Evolutionary conservation across 768 basidiomycete genomes (phyloP), one percentile per base, ranked within the genome.

Genomic region (Suillus subalutaceus): DNA sequence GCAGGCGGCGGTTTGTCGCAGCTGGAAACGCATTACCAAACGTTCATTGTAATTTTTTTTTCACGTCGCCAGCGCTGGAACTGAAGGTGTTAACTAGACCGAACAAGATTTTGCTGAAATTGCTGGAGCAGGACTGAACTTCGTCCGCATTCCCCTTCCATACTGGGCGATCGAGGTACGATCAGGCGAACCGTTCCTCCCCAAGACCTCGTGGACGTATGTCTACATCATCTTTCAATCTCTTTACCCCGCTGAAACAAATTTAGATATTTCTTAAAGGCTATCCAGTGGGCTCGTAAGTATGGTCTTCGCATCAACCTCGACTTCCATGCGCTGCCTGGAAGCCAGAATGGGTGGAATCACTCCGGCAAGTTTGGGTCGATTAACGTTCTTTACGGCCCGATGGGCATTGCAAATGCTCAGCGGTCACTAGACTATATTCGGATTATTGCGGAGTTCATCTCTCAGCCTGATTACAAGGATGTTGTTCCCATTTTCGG

Each of bases 381-480:
- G 7, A 82, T 94, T 72, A 94, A 94, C 73, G 84, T 95, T 48
- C 80, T 96, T 18, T 88, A 88, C 67, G 95, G 95, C 52, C 90
- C 93, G 26, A 99, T 98, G 97, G 97, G 97, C 64, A 83, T 92
- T 53, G 93, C 94, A 64, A 99, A 99, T 69, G 96, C 94, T 23
- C 92, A 98, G 75, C 89, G 97, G 16, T 85, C 91, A 18, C 84
- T 99, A 65, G 90, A 96, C 77, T 90, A 93, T 71, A 93, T 99
- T 70, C 89, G 96, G 35, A 89, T 94, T 66, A 73, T 96, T 62
- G 89, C 92, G 62, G 95, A 96, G 79, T 99, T 99, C 79, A 94
- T 99, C 73, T 90, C 89, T 32, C 94, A 95, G 73, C 90, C 91
- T 4, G 84, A 95, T 74, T 96, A 96, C 78, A 84, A 80, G 67